A percentile compares a stretch with the other conserved stretches of the same genome.
Evolutionary conservation across 1,284 basidiomycete genomes (phyloP).

Genomic region (Sanghuangporus weigelae): DNA sequence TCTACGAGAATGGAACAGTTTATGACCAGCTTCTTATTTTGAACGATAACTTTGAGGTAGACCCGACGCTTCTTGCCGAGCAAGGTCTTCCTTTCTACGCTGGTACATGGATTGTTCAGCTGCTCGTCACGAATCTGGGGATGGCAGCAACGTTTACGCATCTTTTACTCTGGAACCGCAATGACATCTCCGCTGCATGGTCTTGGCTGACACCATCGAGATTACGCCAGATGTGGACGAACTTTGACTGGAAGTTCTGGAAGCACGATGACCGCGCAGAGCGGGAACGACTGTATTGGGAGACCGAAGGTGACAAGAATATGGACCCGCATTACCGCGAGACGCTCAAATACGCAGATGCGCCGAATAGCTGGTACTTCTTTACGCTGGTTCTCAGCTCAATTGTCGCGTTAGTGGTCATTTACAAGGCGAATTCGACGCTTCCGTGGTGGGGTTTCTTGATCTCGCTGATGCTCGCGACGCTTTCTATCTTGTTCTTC

Average conservation of each 20-base stretch:
- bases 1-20: constrained; percentile 43
- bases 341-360: constrained; percentile 50
- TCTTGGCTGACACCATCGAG: constrained; percentile 34
- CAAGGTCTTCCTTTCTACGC: constrained; percentile 36
- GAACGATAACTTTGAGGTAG: constrained; percentile 43
- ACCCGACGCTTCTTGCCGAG: constrained; percentile 36
- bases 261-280: constrained; percentile 30
- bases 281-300: constrained; percentile 22
- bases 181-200: constrained; percentile 41
- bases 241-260: constrained; percentile 43
- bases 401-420: constrained; percentile 37
- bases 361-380: constrained; percentile 44
- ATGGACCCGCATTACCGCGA: constrained; percentile 50
- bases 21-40: constrained; percentile 45
- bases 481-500: constrained; percentile 42
- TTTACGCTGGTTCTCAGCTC: constrained; percentile 34
- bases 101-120: constrained; percentile 36
- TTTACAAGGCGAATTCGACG: constrained; percentile 45
- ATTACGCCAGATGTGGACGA: constrained; percentile 28
- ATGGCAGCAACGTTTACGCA: constrained; percentile 47
- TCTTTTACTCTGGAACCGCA: constrained; percentile 44
- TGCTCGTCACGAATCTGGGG: constrained; percentile 34
- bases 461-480: constrained; percentile 35
- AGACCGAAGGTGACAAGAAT: constrained; percentile 22
- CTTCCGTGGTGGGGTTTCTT: constrained; percentile 50